Percentiles rank a stretch among this genome's conserved stretches.
Conservation (phyloP, 441 rosid species). For the Kokia cookei region DNA sequence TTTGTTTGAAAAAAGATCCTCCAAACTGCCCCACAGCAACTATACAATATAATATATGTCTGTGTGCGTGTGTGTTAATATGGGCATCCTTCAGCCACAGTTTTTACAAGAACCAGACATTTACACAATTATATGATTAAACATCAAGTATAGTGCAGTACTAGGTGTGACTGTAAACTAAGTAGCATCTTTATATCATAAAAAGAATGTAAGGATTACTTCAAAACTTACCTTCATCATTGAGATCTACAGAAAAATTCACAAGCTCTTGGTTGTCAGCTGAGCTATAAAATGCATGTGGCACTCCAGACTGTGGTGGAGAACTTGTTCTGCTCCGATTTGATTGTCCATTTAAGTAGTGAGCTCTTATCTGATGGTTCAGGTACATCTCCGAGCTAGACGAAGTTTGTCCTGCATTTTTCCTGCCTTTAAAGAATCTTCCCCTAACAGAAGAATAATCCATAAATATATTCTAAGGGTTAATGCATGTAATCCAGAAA, state of each 20-base stretch:
- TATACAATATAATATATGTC: background rate
- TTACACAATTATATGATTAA: background rate
- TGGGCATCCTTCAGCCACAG: background rate
- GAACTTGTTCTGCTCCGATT: constrained; percentile 34
- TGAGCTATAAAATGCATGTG: constrained; percentile 25
- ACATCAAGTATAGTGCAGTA: background rate
- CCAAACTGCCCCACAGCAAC: background rate
- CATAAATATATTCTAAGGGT: background rate
- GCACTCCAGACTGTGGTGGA: constrained; percentile 36
- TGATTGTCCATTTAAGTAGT: constrained; percentile 42
- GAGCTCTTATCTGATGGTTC: constrained; percentile 42
- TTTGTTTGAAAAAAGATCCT: background rate
- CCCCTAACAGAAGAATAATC: constrained; percentile 31
- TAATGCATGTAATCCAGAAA: background rate
- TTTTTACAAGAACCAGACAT: background rate
- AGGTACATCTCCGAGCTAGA: constrained; percentile 51
- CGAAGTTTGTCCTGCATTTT: constrained; percentile 37
- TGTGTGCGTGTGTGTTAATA: background rate
- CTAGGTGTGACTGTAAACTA: background rate
- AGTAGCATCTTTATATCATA: background rate
- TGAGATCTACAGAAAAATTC: constrained; percentile 58
- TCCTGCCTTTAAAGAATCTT: constrained; percentile 50
- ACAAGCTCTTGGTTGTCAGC: constrained; percentile 36
- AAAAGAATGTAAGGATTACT: background rate
- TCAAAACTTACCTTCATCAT: constrained; percentile 42